Evolutionary conservation across 306 rosid genomes (phyloP), one percentile per base, ranked within the genome.

Genomic region (apple (Malus domestica)): DNA sequence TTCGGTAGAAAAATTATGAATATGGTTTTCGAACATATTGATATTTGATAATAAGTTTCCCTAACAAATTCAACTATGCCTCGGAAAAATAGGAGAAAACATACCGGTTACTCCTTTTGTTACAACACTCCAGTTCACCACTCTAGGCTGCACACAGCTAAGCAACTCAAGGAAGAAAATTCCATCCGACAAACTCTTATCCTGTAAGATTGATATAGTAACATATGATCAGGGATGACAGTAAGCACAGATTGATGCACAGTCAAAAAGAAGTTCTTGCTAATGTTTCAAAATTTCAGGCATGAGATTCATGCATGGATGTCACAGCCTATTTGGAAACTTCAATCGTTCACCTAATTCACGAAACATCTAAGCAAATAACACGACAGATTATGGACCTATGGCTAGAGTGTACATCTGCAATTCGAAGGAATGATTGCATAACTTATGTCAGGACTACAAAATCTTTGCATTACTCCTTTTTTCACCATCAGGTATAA

Each of bases 151-250:
- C 82, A 95, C 97, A 20, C 92, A 87, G 83, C 97, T 90, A 54
- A 95, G 99, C 81, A 95, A 92, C 84, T 95, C 96, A 59, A 95
- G 97, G 90, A 95, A 95, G 79, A 92, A 95, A 49, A 87, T 85
- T 78, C 99, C 99, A 80, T 89, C 88, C 9, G 97, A 85, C 80
- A 95, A 85, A 78, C 91, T 86, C 83, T 83, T 95, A 69, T 95
- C 98, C 98, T 95, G 91, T 71, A 80, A 35, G 32, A 60, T 18
- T 18, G n/a, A 8, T 33, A 58, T 3, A 45, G 19, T 30, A 27
- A 42, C 68, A 18, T 25, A 42, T 25, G 42, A 62, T 19, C 27
- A 66, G 20, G 20, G 55, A 15, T 51, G 6, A 16, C 55, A 66
- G 22, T 66, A 66, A 10, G 13, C 27, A 20, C 11, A 6, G 14